Evolutionary conservation across 2,329 filamentous ascomycete genomes (phyloP).

Genomic region (Penicillium decumbens): DNA sequence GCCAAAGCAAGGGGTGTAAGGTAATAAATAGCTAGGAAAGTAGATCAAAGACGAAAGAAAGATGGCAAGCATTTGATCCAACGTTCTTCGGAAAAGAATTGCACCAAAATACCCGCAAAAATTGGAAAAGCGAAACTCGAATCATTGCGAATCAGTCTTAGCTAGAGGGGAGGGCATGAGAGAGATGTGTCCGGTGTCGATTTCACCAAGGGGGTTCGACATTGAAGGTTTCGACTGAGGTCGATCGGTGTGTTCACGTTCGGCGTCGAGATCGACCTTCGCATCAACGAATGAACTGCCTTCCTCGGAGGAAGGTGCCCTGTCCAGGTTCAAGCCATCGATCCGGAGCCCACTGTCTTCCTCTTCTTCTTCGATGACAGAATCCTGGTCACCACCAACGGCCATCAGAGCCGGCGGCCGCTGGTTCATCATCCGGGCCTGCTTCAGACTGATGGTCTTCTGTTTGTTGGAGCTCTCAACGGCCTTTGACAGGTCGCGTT

Average conservation of each 20-base stretch:
- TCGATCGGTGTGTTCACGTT: background rate
- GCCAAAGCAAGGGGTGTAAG: conserved; percentile 21
- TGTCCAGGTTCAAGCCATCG: conserved; percentile 32
- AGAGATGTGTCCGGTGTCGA: conserved; percentile 24
- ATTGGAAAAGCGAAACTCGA: background rate
- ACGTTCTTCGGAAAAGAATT: background rate
- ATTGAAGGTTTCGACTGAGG: conserved; percentile 15
- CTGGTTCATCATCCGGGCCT: conserved; percentile 81
- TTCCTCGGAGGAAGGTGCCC: conserved; percentile 15
- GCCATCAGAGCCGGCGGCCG: conserved; percentile 81
- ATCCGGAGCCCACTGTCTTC: conserved; percentile 26
- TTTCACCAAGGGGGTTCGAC: conserved; percentile 25
- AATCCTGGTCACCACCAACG: conserved; percentile 20
- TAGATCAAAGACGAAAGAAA: background rate
- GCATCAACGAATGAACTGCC: conserved; percentile 14
- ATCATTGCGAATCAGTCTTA: conserved; percentile 22
- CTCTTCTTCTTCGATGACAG: conserved; percentile 20
- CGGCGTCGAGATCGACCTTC: conserved; percentile 8
- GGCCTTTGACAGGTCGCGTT: conserved; percentile 71
- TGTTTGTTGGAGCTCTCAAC: conserved; percentile 93
- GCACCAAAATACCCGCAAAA: background rate
- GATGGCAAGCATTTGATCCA: background rate
- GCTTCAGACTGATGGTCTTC: conserved; percentile 88
- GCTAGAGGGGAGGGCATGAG: conserved; percentile 28
- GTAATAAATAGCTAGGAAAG: conserved; percentile 5